phyloP scores from a whole-genome alignment of 2,329 filamentous ascomycete genomes.

The Aspergillus brasiliensis region DNA sequence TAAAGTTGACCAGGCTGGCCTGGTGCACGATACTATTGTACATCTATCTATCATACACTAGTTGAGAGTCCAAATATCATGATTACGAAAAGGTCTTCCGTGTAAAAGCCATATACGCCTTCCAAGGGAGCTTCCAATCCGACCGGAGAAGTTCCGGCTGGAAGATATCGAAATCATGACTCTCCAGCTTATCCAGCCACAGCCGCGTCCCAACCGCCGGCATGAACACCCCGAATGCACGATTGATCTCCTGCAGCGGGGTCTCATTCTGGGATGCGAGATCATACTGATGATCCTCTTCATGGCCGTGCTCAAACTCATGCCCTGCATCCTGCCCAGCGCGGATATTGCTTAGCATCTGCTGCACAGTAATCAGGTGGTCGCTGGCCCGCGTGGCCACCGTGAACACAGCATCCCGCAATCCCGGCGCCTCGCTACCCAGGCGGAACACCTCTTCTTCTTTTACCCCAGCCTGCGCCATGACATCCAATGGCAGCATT shows the following conservation, averaged over 20 bases:
- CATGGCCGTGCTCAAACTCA: constrained; percentile 83
- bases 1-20: no score
- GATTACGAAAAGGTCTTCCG: constrained; percentile 51
- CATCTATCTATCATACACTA: constrained; percentile 5
- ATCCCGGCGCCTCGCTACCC: constrained; percentile 74
- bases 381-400: constrained; percentile 94
- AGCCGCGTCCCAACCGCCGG: constrained; percentile 75
- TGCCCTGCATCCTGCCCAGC: constrained; percentile 76
- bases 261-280: constrained; percentile 24
- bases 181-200: constrained; percentile 77
- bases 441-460: constrained; percentile 88
- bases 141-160: constrained; percentile 62
- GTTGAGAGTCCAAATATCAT: background rate
- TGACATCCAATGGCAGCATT: constrained; percentile 82
- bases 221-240: constrained; percentile 77
- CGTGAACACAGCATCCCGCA: constrained; percentile 86
- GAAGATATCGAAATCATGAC: constrained; percentile 81
- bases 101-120: constrained; percentile 64
- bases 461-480: constrained; percentile 76
- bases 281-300: constrained; percentile 65
- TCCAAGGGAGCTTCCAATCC: constrained; percentile 87
- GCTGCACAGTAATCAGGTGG: constrained; percentile 87
- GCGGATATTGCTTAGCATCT: constrained; percentile 82
- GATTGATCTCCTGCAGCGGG: constrained; percentile 58
- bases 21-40: background rate